Evolutionary conservation across 176 grass and related monocot genomes (phyloP).

Genomic region (Eleusine coracana): DNA sequence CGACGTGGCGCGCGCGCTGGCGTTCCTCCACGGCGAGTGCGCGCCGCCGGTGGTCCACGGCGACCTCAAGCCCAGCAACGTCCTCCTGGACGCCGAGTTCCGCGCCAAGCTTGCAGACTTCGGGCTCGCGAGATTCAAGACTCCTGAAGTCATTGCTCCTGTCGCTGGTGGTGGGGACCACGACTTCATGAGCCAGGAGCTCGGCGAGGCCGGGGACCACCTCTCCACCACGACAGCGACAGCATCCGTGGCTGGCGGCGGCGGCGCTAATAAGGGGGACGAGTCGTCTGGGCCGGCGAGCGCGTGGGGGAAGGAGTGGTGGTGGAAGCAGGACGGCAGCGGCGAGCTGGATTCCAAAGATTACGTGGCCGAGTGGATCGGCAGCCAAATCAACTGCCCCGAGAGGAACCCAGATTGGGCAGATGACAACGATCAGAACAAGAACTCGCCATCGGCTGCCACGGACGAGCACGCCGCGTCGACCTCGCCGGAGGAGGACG

Average conservation of each 20-base stretch:
- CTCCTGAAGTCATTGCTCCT: conserved; percentile 23
- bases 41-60: conserved; percentile 80
- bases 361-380: conserved; percentile 40
- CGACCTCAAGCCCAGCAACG: conserved; percentile 93
- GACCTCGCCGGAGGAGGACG: conserved; percentile 1
- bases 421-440: not conserved
- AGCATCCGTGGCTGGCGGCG: not conserved
- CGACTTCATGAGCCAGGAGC: conserved; percentile 87
- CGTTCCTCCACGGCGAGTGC: conserved; percentile 75
- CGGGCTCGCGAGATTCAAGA: conserved; percentile 83
- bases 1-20: conserved; percentile 63
- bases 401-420: conserved; percentile 35
- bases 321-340: conserved; percentile 40
- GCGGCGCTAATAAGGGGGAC: not conserved
- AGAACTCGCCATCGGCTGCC: not conserved
- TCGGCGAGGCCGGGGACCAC: conserved; percentile 54
- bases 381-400: conserved; percentile 30
- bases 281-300: conserved; percentile 7
- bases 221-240: conserved; percentile 4
- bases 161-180: conserved; percentile 11
- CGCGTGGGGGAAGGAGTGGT: conserved; percentile 31
- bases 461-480: not conserved
- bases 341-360: conserved; percentile 35
- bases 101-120: conserved; percentile 84
- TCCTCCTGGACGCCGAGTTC: conserved; percentile 68